Evolutionary conservation across 2,329 filamentous ascomycete genomes (phyloP).

Genomic region (Aspergillus aculeatinus): DNA sequence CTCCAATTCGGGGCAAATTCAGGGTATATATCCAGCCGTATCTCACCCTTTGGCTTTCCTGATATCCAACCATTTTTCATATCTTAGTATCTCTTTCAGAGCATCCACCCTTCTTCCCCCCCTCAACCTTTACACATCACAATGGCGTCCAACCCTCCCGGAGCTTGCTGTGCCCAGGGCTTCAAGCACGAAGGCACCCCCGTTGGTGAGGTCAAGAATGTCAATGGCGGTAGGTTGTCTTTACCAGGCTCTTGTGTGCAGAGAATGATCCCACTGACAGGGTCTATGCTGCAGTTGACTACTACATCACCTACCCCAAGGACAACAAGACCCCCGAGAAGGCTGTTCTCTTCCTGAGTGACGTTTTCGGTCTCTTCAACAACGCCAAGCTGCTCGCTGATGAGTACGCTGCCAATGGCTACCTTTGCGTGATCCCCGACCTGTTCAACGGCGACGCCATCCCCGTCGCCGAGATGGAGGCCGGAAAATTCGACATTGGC

Average conservation of each 20-base stretch:
- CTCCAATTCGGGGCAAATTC: neutral
- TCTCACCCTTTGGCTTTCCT: neutral
- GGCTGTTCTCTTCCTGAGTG: constrained; percentile 58
- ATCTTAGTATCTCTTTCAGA: neutral
- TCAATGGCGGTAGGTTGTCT: constrained; percentile 44
- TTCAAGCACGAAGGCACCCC: constrained; percentile 54
- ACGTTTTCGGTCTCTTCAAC: constrained; percentile 59
- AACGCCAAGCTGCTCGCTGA: constrained; percentile 69
- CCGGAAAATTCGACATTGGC: constrained; percentile 50
- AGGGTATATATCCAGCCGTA: neutral
- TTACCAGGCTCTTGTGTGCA: neutral
- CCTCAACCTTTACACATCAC: constrained; percentile 5
- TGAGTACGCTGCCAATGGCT: constrained; percentile 71
- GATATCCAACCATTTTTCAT: neutral
- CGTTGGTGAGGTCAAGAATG: constrained; percentile 48
- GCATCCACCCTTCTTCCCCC: neutral
- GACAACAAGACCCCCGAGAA: constrained; percentile 51
- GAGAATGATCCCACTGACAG: neutral
- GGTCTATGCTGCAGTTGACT: constrained; percentile 44
- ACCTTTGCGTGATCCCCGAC: constrained; percentile 68
- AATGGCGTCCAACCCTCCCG: constrained; percentile 55
- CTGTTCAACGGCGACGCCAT: constrained; percentile 67
- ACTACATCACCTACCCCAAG: constrained; percentile 57
- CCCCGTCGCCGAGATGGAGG: constrained; percentile 50
- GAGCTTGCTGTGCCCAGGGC: constrained; percentile 49